A percentile compares a stretch with the other conserved stretches of the same genome.
Evolutionary conservation across 2,329 filamentous ascomycete genomes (phyloP).

Genomic region (Bipolaris zeicola): DNA sequence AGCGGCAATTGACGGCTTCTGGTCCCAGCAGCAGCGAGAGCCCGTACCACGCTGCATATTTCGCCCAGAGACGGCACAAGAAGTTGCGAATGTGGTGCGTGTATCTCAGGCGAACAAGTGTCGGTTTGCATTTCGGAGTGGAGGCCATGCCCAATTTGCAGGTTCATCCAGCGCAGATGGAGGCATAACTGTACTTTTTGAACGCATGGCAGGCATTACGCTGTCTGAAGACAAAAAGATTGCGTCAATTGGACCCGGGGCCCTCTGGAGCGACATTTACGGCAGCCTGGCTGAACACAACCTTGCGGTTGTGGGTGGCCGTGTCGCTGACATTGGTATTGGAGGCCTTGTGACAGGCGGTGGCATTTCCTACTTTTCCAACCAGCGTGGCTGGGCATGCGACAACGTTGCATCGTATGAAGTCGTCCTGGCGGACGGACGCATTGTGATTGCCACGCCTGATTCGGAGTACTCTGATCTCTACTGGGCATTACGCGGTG

Average conservation of each 20-base stretch:
- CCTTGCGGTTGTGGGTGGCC: conserved; percentile 37
- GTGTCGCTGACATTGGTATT: conserved; percentile 36
- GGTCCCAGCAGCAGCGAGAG: conserved; percentile 31
- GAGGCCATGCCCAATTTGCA: conserved; percentile 31
- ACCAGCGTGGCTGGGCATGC: conserved; percentile 37
- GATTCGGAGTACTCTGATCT: conserved; percentile 9
- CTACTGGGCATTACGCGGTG: conserved; percentile 42
- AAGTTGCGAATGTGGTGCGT: conserved; percentile 27
- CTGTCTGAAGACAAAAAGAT: conserved; percentile 25
- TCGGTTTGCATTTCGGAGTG: conserved; percentile 50
- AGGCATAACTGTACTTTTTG: conserved; percentile 36
- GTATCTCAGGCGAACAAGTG: conserved; percentile 31
- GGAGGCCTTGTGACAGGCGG: conserved; percentile 26
- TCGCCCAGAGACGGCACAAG: conserved; percentile 22
- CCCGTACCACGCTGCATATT: conserved; percentile 35
- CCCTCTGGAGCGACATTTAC: conserved; percentile 43
- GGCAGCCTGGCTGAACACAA: conserved; percentile 26
- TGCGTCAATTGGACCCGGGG: conserved; percentile 38
- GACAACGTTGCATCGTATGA: conserved; percentile 45
- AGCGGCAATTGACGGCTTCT: conserved; percentile 26
- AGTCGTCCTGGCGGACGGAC: conserved; percentile 34
- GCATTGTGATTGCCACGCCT: conserved; percentile 4
- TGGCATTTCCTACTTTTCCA: conserved; percentile 43
- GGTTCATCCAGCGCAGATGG: conserved; percentile 36
- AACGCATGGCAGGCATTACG: conserved; percentile 31